phyloP scores from a whole-genome alignment of 345 rosid species.

The Sonneratia alba region DNA sequence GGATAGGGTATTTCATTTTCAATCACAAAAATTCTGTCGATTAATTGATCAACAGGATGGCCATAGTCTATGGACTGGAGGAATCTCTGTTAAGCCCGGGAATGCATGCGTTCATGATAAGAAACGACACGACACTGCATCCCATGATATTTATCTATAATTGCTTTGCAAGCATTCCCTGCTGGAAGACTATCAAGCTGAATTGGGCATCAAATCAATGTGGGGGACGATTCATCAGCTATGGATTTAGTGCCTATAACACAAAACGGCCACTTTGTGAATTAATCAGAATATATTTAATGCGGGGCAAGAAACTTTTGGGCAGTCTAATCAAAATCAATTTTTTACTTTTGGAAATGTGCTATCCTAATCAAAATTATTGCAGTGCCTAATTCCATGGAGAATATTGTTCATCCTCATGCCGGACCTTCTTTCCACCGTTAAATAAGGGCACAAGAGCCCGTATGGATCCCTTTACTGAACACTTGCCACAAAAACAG shows the following conservation, averaged over 20 bases:
- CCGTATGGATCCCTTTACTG: too few species aligned
- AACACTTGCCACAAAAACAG: too few species aligned
- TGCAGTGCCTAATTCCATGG: conserved; percentile 10
- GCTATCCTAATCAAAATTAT: background rate
- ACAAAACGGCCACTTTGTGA: background rate
- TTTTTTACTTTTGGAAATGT: too few species aligned
- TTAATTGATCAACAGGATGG: too few species aligned
- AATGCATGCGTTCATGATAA: background rate
- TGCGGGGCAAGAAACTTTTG: conserved; percentile 16
- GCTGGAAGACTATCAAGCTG: background rate
- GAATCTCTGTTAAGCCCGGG: background rate
- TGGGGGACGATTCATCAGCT: conserved; percentile 3
- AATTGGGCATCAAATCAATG: conserved; percentile 9
- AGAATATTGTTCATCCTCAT: background rate
- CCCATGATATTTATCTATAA: background rate
- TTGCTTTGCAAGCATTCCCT: conserved; percentile 6
- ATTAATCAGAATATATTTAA: background rate
- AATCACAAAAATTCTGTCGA: too few species aligned
- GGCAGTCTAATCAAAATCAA: conserved; percentile 23
- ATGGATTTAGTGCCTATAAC: background rate
- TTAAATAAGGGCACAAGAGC: too few species aligned
- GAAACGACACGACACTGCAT: background rate
- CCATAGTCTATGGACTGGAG: too few species aligned
- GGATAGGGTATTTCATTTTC: too few species aligned
- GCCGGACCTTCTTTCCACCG: conserved; percentile 5